Evolutionary conservation across 176 grass and related monocot genomes (phyloP), one percentile per base, ranked within the genome.

Genomic region (Juncus inflexus): DNA sequence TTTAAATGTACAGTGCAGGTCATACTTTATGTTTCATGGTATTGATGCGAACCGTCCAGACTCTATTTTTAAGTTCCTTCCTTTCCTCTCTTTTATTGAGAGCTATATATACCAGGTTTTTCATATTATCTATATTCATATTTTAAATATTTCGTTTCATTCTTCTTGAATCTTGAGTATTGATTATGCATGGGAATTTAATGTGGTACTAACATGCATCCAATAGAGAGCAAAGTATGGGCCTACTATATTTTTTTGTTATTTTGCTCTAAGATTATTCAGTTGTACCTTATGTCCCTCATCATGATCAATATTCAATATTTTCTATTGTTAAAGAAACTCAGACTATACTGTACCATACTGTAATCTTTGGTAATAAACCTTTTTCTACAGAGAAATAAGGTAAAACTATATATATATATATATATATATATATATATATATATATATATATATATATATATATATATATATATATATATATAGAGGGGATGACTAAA

Each of bases 51-150:
- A 72, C 67, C 67, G 56, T 45, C 82, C 80, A 64, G 67, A 91
- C 37, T 63, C 59, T 6, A 81, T 91, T 66, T 97, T 97, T 81
- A 89, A 91, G 67, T 89, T 79, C 75, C 82, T 91, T 67, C 92
- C 87, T 76, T 3, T 91, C 64, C 92, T 97, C 76, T 91, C 70
- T 57, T 86, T 97, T 78, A 89, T 87, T 3, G 92, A 97, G 61
- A 91, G 85, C 82, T 97, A 91, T 76, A 97, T 97, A 79, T 97
- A 97, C 76, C 92, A 91, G 92, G 92, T 97, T 51, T 65, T 53
- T 67, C 43, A 37, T 64, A 54, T 50, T 40, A 67, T 64, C 15
- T 28, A 40, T 41, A 28, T 35, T 53, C 14, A 42, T 35, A 9
- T 41, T 45, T 49, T n/a, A 16, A 3, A 40, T 38, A 36, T 63